Evolutionary conservation across 1,284 basidiomycete species (phyloP).

Genomic region (Coriolopsis trogii): DNA sequence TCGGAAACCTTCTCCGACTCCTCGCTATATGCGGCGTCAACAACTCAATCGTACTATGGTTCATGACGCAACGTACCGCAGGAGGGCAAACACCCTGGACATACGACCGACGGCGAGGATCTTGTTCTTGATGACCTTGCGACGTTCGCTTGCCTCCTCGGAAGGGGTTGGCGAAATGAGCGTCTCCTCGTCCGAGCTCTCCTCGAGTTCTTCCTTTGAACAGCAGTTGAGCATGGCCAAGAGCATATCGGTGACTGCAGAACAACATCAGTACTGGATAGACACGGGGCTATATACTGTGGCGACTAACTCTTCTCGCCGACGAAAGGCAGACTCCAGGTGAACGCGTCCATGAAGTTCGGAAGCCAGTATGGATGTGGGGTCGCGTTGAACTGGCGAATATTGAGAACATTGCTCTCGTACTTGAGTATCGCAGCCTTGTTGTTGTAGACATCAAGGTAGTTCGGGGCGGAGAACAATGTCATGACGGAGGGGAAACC

Average conservation of each 20-base stretch:
- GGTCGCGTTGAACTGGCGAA: slow-evolving; percentile 93
- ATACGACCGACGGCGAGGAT: slow-evolving; percentile 98
- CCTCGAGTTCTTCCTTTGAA: slow-evolving; percentile 93
- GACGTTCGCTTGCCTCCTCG: slow-evolving; percentile 72
- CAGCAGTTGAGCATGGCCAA: slow-evolving; percentile 94
- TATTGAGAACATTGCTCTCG: slow-evolving; percentile 96
- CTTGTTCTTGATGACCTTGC: slow-evolving; percentile 94
- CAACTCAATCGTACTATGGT: neutral
- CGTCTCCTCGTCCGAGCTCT: slow-evolving; percentile 72
- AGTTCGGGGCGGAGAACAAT: slow-evolving; percentile 95
- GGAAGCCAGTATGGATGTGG: slow-evolving; percentile 96
- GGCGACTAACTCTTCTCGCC: slow-evolving; percentile 89
- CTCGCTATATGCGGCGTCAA: slow-evolving; percentile 59
- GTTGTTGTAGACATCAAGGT: slow-evolving; percentile 96
- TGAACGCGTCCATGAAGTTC: slow-evolving; percentile 99
- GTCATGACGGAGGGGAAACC: slow-evolving; percentile 96
- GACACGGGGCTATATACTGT: neutral
- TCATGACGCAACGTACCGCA: slow-evolving; percentile 67
- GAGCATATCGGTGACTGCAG: slow-evolving; percentile 90
- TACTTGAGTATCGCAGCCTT: slow-evolving; percentile 97
- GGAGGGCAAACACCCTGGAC: slow-evolving; percentile 93
- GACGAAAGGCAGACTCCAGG: slow-evolving; percentile 98
- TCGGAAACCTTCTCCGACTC: slow-evolving; percentile 98
- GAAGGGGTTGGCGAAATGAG: slow-evolving; percentile 40
- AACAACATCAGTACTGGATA: neutral